phyloP scores from a whole-genome alignment of 805 yeast species.

The Vanderwaltozyma polyspora region DNA sequence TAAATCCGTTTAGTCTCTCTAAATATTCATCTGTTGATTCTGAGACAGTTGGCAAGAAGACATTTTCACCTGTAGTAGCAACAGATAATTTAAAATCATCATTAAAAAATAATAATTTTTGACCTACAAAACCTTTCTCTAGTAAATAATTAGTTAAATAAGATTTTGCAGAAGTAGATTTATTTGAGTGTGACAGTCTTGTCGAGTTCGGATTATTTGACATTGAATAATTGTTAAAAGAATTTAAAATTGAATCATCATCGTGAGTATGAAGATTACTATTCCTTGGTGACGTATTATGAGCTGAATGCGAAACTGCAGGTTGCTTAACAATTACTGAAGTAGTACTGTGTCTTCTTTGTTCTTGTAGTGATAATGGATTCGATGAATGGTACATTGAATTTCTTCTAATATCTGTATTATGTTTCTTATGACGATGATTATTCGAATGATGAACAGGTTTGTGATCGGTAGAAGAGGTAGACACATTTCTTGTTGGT shows the following conservation, averaged over 20 bases:
- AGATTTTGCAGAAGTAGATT: not conserved
- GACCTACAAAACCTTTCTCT: conserved; percentile 17
- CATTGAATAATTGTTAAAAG: not conserved
- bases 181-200: not conserved
- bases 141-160: conserved; percentile 9
- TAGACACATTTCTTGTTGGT: not conserved
- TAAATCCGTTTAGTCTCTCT: conserved; percentile 9
- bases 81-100: conserved; percentile 17
- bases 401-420: not conserved
- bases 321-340: not conserved
- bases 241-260: not conserved
- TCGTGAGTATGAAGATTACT: not conserved
- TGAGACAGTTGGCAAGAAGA: conserved; percentile 26
- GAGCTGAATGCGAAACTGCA: not conserved
- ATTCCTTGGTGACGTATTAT: not conserved
- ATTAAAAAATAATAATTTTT: conserved; percentile 8
- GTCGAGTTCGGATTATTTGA: not conserved
- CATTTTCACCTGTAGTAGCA: conserved; percentile 26
- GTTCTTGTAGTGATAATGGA: not conserved
- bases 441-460: not conserved
- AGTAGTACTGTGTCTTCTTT: conserved; percentile 3
- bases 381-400: not conserved
- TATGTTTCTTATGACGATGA: not conserved
- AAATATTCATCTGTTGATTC: conserved; percentile 23
- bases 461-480: not conserved